Evolutionary conservation across 2,329 filamentous ascomycete genomes (phyloP), one percentile per base, ranked within the genome.

Genomic region (Pseudogymnoascus destructans): DNA sequence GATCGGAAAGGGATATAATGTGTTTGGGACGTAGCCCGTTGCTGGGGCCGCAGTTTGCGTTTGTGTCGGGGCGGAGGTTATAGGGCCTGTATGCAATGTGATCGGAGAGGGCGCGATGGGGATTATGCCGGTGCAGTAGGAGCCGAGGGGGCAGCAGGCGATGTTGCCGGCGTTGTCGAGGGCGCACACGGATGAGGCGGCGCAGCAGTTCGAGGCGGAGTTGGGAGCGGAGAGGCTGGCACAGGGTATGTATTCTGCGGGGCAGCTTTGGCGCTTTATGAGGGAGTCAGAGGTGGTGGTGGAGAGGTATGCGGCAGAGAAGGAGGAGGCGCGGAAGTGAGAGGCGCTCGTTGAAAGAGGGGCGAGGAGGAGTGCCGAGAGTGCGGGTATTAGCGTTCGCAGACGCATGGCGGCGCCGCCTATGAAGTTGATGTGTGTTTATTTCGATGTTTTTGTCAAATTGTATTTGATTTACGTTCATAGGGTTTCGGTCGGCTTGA

Each of bases 1-100:
- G 64, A 79, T 79, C 1, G 81, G 81, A 67, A 83, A 84, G 9
- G 77, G 74, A 67, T 82, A 84, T 68, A 78, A 82, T 23, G 71
- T 63, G 66, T 84, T 84, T 40, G 74, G 69, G 15, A 84, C 79
- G 65, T 75, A 81, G 32, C 79, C 79, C 17, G 72, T 71, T 1
- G 70, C 65, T 17, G 70, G 68, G 2, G 73, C 61, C 8, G 62
- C 60, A 3, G 60, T 61, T 11, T 58, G 32, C n/a, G 58, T 61
- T 9, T 60, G 57, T 15, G 63, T 63, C n/a, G 60, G 19, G 27
- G 25, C 33, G n/a, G 58, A 27, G 6, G 36, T 59, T 32, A 60
- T 60, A 13, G 40, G 17, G 13, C 21, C 30, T 59, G 15, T 27
- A 3, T 30, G 17, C n/a, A 30, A 13, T 2, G 61, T 58, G 3